Base-by-base conservation (phyloP, 805 yeast species). In the Candida fluviatilis region DNA sequence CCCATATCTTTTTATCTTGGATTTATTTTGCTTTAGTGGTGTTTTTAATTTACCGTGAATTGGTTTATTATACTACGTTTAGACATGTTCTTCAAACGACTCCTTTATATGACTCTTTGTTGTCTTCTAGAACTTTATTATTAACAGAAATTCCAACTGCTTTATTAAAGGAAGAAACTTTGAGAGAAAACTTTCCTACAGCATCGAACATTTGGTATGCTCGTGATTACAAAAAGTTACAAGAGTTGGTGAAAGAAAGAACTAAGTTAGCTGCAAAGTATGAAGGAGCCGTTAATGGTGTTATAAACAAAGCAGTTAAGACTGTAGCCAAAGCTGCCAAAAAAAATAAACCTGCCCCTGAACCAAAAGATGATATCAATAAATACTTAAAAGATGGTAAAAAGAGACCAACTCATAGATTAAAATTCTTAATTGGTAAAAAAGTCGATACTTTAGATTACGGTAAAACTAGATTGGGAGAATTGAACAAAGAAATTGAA, bases 401-500 rank as follows among this genome's bases (percentile, higher is more conserved):
- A 49, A 89, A 88, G 68, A 76, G 91, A 50, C 97, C 97, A 34
- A 82, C 86, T 24, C 91, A 87, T 62, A 77, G 77, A 46, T 72
- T 88, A 51, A 77, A 76, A 52, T 79, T 78, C 40, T 61, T 84
- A 41, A 71, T 82, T 49, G 95, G 96, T 42, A 63, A 84, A 62
- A 90, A 90, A 64, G 96, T 90, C 39, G 82, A 83, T 51, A 84
- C 96, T 24, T 75, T 91, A 53, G 76, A 82, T 37, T 84, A 88
- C 55, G 80, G 84, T 44, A 71, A 77, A 37, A 79, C 80, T 46
- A 73, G 73, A 49, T 61, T 90, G 36, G 82, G 81, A 16, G 84
- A 83, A 48, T 70, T 83, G 52, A 87, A 85, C 60, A 66, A 62
- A 10, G 76, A 84, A 36, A 83, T 93, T 48, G 68, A 65, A 33